Percentiles rank a stretch among this genome's conserved stretches.
These are phyloP conservation scores for Scleromitrula shiraiana DNA, from an alignment of 2,329 filamentous ascomycete species.

Conservation along the genomic window DNA sequence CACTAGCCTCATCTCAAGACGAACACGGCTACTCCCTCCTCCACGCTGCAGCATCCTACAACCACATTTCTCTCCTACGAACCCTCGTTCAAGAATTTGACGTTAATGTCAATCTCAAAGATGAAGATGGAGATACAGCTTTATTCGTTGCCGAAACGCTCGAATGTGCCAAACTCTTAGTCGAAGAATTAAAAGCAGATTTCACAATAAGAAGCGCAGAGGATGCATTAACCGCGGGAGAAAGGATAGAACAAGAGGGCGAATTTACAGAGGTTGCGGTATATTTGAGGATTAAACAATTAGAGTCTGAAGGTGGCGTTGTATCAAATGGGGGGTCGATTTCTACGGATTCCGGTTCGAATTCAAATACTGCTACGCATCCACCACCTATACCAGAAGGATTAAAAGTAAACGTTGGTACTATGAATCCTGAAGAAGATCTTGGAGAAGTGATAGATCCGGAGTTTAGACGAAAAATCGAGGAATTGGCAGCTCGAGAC, in stretches of 20 bases:
- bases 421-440: constrained; percentile 58
- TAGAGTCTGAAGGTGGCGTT: constrained; percentile 15
- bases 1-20: constrained; percentile 75
- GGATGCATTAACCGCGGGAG: constrained; percentile 62
- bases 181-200: constrained; percentile 76
- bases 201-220: constrained; percentile 58
- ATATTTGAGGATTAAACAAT: constrained; percentile 48
- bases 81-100: constrained; percentile 66
- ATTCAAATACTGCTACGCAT: constrained; percentile 5
- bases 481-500: constrained; percentile 74
- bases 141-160: constrained; percentile 83
- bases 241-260: constrained; percentile 71
- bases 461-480: constrained; percentile 77
- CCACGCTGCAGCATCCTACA: constrained; percentile 90
- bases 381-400: constrained; percentile 66
- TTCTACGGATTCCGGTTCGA: background rate
- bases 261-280: constrained; percentile 69
- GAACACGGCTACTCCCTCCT: constrained; percentile 89
- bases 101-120: constrained; percentile 71
- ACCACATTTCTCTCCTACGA: constrained; percentile 72
- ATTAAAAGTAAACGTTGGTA: constrained; percentile 68
- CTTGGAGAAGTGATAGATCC: constrained; percentile 63
- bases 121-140: constrained; percentile 92
- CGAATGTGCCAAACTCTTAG: constrained; percentile 67
- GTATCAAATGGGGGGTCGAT: too few relatives aligned